phyloP scores from a whole-genome alignment of 805 yeast species.

The Tetrapisispora taiwanensis region DNA sequence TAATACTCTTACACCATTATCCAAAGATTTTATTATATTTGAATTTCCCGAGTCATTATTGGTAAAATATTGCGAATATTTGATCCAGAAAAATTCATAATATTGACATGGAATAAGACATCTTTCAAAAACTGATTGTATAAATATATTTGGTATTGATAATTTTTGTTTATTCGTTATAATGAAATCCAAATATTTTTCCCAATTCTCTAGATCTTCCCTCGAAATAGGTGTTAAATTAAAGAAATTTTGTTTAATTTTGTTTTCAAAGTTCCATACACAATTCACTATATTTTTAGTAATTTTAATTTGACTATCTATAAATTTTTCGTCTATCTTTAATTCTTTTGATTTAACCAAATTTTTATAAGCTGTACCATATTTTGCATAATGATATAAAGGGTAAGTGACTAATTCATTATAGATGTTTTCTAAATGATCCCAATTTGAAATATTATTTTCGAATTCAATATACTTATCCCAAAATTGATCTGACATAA shows the following conservation, averaged over 20 bases:
- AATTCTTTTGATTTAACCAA: conserved; percentile 16
- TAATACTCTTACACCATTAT: conserved; percentile 39
- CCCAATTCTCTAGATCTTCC: conserved; percentile 47
- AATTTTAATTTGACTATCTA: conserved; percentile 33
- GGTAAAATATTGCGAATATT: conserved; percentile 45
- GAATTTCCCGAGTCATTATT: conserved; percentile 10
- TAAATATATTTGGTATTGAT: conserved; percentile 22
- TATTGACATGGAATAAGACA: conserved; percentile 60
- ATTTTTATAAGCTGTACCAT: conserved; percentile 42
- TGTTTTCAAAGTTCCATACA: conserved; percentile 67
- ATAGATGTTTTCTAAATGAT: conserved; percentile 34
- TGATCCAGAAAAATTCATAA: conserved; percentile 56
- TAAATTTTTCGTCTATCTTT: conserved; percentile 35
- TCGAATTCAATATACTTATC: conserved; percentile 63
- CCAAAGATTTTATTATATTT: conserved; percentile 36
- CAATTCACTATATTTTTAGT: conserved; percentile 45
- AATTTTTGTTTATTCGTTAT: conserved; percentile 27
- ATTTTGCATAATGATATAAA: conserved; percentile 76
- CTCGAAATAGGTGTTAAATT: conserved; percentile 36
- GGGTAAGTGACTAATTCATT: conserved; percentile 48
- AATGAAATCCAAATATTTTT: conserved; percentile 48
- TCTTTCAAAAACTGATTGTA: conserved; percentile 54
- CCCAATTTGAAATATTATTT: conserved; percentile 30
- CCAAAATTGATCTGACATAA: conserved; percentile 75
- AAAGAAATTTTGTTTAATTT: conserved; percentile 49